phyloP scores from a whole-genome alignment of 805 yeast species.

The Starmerella kuoi region DNA sequence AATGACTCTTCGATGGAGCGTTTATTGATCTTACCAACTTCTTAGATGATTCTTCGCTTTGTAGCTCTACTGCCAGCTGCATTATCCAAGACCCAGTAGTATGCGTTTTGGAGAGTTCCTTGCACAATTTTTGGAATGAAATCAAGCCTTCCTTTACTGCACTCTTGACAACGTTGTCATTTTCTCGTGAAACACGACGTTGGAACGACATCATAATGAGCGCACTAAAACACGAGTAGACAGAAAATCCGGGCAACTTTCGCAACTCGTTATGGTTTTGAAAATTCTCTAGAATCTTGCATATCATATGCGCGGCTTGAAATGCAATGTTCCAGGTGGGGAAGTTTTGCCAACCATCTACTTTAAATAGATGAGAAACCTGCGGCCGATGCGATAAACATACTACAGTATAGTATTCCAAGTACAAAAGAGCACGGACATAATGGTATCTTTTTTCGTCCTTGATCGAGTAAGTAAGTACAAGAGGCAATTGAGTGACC shows the following conservation, averaged over 20 bases:
- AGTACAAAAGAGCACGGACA: constrained; percentile 46
- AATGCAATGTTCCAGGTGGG: constrained; percentile 75
- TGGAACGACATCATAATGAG: constrained; percentile 63
- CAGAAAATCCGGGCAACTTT: constrained; percentile 47
- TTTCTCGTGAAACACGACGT: constrained; percentile 32
- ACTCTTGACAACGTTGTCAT: constrained; percentile 26
- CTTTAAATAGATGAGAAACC: constrained; percentile 26
- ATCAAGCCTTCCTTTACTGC: constrained; percentile 31
- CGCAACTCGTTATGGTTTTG: constrained; percentile 38
- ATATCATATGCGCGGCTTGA: constrained; percentile 68
- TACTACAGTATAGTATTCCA: constrained; percentile 62
- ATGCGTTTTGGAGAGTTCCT: constrained; percentile 11
- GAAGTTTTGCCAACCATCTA: constrained; percentile 28
- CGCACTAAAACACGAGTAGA: constrained; percentile 50
- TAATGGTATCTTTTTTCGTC: constrained; percentile 38
- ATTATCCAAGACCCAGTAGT: constrained; percentile 15
- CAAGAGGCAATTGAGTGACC: constrained; percentile 55
- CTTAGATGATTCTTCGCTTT: background rate
- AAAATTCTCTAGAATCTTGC: constrained; percentile 48
- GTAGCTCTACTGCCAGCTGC: constrained; percentile 3
- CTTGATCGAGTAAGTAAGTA: constrained; percentile 48
- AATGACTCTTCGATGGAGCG: background rate
- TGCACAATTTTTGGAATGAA: constrained; percentile 30
- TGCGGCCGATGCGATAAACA: constrained; percentile 62
- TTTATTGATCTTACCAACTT: background rate